phyloP scores from a whole-genome alignment of 164 flowering plant genomes.

The Cinnamomum micranthum region DNA sequence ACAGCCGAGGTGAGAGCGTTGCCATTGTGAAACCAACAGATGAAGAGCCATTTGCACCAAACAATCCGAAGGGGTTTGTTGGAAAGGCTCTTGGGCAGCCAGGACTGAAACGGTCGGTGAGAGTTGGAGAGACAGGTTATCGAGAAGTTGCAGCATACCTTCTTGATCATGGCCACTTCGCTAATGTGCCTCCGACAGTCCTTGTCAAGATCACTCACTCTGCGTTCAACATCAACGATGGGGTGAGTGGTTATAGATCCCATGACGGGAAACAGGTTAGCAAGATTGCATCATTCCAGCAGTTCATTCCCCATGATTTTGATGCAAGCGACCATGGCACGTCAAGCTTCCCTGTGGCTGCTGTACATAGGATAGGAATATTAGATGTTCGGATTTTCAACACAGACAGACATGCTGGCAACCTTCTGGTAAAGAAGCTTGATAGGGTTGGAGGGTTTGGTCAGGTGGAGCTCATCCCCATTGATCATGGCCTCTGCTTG shows the following conservation, averaged over 20 bases:
- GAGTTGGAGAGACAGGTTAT: constrained; percentile 74
- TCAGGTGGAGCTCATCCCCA: constrained; percentile 60
- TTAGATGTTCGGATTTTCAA: constrained; percentile 9
- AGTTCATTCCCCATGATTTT: constrained; percentile 17
- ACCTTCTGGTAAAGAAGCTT: constrained; percentile 53
- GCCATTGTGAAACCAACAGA: constrained; percentile 71
- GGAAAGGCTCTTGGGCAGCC: constrained; percentile 72
- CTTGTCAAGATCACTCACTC: constrained; percentile 59
- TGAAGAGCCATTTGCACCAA: constrained; percentile 74
- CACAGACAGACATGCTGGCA: constrained; percentile 61
- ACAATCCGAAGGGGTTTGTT: constrained; percentile 70
- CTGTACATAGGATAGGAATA: constrained; percentile 19
- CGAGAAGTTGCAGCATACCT: constrained; percentile 74
- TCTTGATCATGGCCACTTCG: constrained; percentile 55
- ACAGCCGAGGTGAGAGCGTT: constrained; percentile 43
- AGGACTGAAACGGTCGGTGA: constrained; percentile 56
- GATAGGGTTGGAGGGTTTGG: constrained; percentile 49
- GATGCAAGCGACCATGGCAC: constrained; percentile 15
- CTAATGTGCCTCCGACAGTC: constrained; percentile 60
- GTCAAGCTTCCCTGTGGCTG: constrained; percentile 13
- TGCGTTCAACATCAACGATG: constrained; percentile 21
- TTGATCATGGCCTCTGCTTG: constrained; percentile 70
- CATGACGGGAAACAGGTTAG: constrained; percentile 4
- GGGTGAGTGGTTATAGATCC: constrained; percentile 27
- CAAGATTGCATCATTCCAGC: constrained; percentile 19